Base-by-base conservation (phyloP, 495 filamentous ascomycete species). In the Neurospora sp. region DNA sequence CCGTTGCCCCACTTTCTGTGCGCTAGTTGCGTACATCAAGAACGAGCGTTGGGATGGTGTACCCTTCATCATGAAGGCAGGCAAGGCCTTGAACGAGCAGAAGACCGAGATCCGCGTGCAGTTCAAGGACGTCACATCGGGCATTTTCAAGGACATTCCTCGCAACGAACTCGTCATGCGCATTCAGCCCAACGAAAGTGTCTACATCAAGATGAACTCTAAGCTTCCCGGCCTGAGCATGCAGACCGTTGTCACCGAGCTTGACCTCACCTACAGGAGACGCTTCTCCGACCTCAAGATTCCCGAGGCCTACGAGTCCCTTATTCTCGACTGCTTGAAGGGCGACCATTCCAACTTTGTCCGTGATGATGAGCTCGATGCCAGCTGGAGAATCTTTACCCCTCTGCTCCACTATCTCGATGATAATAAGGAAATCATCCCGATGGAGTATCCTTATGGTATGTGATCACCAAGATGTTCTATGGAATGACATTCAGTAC, bases 141-240 rank as follows among this genome's bases (percentile, higher is more conserved):
- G 96, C 72, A 99, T 99, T 85, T 99, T 99, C 86, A 98, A 98
- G 88, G 94, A 99, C 77, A 99, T 98, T 75, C 96, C 96, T 69
- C 92, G 96, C 69, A 99, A 99, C 86, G 96, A 99, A 85, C 91
- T 99, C 72, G 96, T 99, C 77, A 97, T 99, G 85, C 94, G 96
- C 73, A 96, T 99, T 73, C 96, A 99, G 84, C 96, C 96, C 75
- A 99, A 99, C 84, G 96, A 99, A 86, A 95, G 92, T 77, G 94
- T 99, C 75, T 99, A 99, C 86, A 97, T 98, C 84, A 99, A 99
- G 90, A 99, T 98, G 96, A 99, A 99, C 90, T 98, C 94, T 11
- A 99, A 99, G 87, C 86, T 98, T 69, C 96, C 96, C 31, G 96
- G 96, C 78, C 86, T 99, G 78, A 98, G 93, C 84, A 99, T 98